Evolutionary conservation across 257 asterid genomes (phyloP), one percentile per base, ranked within the genome.

Genomic region (Ocimum tenuiflorum): DNA sequence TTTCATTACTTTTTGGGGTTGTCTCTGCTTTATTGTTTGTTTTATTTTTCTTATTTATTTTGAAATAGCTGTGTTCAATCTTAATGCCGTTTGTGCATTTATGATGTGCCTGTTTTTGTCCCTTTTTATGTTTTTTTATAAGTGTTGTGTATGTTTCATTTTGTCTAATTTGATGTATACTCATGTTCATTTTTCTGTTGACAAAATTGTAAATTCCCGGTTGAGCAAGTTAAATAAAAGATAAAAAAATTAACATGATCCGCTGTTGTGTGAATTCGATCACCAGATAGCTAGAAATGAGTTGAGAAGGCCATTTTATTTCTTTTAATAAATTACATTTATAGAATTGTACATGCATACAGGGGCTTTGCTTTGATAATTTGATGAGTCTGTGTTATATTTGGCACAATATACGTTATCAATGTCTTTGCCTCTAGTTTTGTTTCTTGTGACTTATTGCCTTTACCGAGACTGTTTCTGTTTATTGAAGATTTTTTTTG

Each of bases 41-140:
- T 27, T 8, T 9, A 22, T 10, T 13, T 20, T 50, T 11, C 11
- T 31, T 31, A 50, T 20, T 19, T 10, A 8, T 19, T 39, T 29
- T 45, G 14, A 1, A 47, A 22, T 11, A 20, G 4, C 17, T 19
- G 14, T 15, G 9, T 12, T 55, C 7, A 45, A 23, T 29, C 23
- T 27, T 36, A 18, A 12, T 70, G 64, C 64, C n/a, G 57, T 69
- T 63, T 29, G 18, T 27, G 66, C 68, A 47, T 36, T 69, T 9
- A 61, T 57, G 14, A 17, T 5, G 59, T 31, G 65, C 60, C 55
- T 17, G 13, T 29, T 6, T 50, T 56, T 33, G 63, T 15, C 46
- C 46, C 63, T 56, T 10, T 3, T 58, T 33, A n/a, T 23, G 6
- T 12, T 0, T 9, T n/a, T 27, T 2, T 27, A 4, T 4, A 27